Percentiles rank a stretch among this genome's conserved stretches.
Conservation (phyloP, 169 alveolate genomes). For the Plasmodium yoelii region DNA sequence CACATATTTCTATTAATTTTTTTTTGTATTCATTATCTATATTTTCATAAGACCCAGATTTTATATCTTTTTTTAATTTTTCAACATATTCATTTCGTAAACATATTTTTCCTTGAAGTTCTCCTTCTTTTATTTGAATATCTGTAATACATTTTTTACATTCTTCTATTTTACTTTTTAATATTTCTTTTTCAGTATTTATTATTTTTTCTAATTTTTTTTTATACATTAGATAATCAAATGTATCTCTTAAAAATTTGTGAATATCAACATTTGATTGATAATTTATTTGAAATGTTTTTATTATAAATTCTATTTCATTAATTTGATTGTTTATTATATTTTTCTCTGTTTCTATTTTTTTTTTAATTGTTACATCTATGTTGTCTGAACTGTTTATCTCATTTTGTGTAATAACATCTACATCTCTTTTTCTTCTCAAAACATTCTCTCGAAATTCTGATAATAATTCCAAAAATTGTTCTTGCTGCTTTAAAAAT, state of each 20-base stretch:
- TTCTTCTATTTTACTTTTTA: conserved; percentile 42
- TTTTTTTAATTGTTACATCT: not conserved
- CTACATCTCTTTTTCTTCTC: not conserved
- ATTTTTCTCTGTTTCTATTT: not conserved
- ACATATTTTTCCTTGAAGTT: conserved; percentile 47
- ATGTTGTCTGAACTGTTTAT: not conserved
- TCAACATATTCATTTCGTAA: conserved; percentile 72
- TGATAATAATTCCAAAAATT: conserved; percentile 5
- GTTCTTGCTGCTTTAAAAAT: conserved; percentile 23
- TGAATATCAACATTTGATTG: conserved; percentile 16
- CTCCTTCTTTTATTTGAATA: conserved; percentile 75
- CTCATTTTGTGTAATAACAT: not conserved
- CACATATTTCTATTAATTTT: conserved; percentile 52
- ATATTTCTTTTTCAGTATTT: conserved; percentile 1
- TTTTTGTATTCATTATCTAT: conserved; percentile 70
- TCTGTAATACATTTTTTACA: conserved; percentile 33
- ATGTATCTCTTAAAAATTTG: conserved; percentile 18
- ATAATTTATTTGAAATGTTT: conserved; percentile 10
- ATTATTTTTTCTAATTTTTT: conserved; percentile 13
- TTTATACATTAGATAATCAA: conserved; percentile 15
- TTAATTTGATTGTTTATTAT: conserved; percentile 1
- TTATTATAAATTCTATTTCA: conserved; percentile 10
- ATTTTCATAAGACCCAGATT: conserved; percentile 48
- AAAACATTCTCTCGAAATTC: conserved; percentile 3
- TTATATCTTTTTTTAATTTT: conserved; percentile 75